These are phyloP conservation scores for Hypericum androsaemum DNA, from an alignment of 345 rosid genomes.

Conservation along the genomic window DNA sequence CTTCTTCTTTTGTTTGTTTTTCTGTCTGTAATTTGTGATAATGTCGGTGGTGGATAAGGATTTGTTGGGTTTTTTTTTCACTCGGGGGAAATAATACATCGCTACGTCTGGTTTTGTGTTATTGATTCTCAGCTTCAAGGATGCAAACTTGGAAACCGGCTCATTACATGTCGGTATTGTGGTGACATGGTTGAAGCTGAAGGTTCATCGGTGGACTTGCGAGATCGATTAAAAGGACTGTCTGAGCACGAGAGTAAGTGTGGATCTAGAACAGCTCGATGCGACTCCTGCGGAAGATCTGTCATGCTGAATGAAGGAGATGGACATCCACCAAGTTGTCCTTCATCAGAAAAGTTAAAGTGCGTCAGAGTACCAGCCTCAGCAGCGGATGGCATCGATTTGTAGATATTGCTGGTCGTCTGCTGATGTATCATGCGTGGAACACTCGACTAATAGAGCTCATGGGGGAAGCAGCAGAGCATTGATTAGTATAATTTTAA, in stretches of 20 bases:
- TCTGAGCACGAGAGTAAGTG: slow-evolving; percentile 88
- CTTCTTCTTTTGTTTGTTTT: neutral
- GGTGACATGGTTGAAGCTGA: slow-evolving; percentile 97
- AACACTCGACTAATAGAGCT: too few relatives aligned
- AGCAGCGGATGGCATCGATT: too few relatives aligned
- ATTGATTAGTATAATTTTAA: too few relatives aligned
- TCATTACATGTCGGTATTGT: slow-evolving; percentile 71
- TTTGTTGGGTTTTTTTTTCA: slow-evolving; percentile 86
- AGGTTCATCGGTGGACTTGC: slow-evolving; percentile 45
- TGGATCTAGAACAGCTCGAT: slow-evolving; percentile 89
- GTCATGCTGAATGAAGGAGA: slow-evolving; percentile 95
- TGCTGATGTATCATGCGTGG: too few relatives aligned
- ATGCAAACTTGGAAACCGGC: slow-evolving; percentile 47
- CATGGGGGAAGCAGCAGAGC: too few relatives aligned
- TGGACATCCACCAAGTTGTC: slow-evolving; percentile 90
- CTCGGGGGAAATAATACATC: too few relatives aligned
- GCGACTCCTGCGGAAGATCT: slow-evolving; percentile 90
- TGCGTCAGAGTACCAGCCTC: too few relatives aligned
- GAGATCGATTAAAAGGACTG: slow-evolving; percentile 81
- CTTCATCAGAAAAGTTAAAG: slow-evolving; percentile 54
- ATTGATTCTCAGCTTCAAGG: slow-evolving; percentile 62
- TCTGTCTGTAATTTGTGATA: too few relatives aligned
- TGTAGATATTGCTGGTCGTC: too few relatives aligned
- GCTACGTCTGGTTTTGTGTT: slow-evolving; percentile 75
- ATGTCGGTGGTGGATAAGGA: slow-evolving; percentile 49